phyloP scores from a whole-genome alignment of 164 flowering plant genomes.

The Protea cynaroides region DNA sequence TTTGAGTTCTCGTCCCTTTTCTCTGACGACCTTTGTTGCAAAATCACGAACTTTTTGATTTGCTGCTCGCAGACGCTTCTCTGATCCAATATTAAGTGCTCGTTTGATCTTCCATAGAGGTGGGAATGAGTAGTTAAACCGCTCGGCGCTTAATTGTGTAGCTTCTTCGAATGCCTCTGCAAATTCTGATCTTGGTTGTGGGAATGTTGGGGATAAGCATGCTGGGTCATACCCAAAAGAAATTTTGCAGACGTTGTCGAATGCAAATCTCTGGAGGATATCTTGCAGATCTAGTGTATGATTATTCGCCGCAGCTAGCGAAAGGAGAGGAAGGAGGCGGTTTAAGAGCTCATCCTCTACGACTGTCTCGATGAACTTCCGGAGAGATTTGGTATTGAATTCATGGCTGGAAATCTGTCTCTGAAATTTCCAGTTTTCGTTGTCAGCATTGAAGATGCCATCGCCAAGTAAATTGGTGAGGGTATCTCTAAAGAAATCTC shows the following conservation, averaged over 20 bases:
- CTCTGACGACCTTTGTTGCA: slow-evolving; percentile 7
- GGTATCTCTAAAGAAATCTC: slow-evolving; percentile 3
- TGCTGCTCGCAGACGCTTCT: slow-evolving; percentile 19
- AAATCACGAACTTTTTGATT: slow-evolving; percentile 11
- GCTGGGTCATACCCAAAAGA: slow-evolving; percentile 51
- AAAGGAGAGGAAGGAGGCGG: slow-evolving; percentile 34
- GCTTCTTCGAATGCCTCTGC: slow-evolving; percentile 22
- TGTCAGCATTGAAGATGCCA: slow-evolving; percentile 43
- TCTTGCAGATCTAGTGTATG: slow-evolving; percentile 43
- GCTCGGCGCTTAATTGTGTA: not conserved
- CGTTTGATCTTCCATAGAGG: slow-evolving; percentile 19
- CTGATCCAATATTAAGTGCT: slow-evolving; percentile 27
- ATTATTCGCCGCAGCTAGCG: slow-evolving; percentile 17
- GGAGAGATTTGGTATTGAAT: slow-evolving; percentile 44
- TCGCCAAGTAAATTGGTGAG: slow-evolving; percentile 38
- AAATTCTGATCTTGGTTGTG: slow-evolving; percentile 13
- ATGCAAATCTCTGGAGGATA: slow-evolving; percentile 46
- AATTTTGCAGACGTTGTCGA: slow-evolving; percentile 48
- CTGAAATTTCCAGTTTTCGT: slow-evolving; percentile 48
- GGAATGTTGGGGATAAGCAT: slow-evolving; percentile 27
- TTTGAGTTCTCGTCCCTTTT: slow-evolving; percentile 6
- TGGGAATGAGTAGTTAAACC: slow-evolving; percentile 6
- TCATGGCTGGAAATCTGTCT: slow-evolving; percentile 43
- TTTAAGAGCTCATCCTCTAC: slow-evolving; percentile 37
- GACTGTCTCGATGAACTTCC: slow-evolving; percentile 33